Conservation (phyloP, 2,329 filamentous ascomycete species). For the Neofusicoccum umdonicola region DNA sequence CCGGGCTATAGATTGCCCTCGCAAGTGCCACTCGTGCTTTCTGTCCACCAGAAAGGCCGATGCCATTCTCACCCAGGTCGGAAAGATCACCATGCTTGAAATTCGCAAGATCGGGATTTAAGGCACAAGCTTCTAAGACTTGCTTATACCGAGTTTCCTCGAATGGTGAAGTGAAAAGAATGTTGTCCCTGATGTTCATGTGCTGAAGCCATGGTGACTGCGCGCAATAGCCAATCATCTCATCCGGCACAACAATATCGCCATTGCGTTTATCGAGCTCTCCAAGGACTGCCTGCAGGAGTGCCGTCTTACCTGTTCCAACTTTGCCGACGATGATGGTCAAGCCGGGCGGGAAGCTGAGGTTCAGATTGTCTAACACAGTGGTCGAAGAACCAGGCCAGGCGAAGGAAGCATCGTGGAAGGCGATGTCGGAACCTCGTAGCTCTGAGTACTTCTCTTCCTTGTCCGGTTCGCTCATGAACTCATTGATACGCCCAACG, state of each 20-base stretch:
- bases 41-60: constrained; percentile 61
- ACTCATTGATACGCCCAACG: constrained; percentile 75
- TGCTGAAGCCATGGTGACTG: constrained; percentile 68
- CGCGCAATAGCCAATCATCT: constrained; percentile 62
- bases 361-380: constrained; percentile 54
- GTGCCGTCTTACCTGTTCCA: constrained; percentile 61
- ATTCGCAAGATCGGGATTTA: constrained; percentile 60
- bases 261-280: constrained; percentile 56
- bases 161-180: constrained; percentile 63
- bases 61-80: constrained; percentile 60
- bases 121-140: constrained; percentile 64
- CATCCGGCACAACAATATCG: constrained; percentile 51
- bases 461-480: constrained; percentile 84
- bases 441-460: constrained; percentile 47
- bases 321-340: constrained; percentile 64
- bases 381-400: constrained; percentile 68
- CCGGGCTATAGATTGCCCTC: constrained; percentile 57
- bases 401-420: constrained; percentile 68
- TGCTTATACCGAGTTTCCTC: constrained; percentile 68
- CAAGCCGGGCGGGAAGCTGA: constrained; percentile 56
- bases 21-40: constrained; percentile 61
- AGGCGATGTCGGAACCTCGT: constrained; percentile 44
- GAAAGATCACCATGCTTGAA: constrained; percentile 65
- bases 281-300: constrained; percentile 58
- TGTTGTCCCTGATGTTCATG: constrained; percentile 68